phyloP scores from a whole-genome alignment of 192 early-diverging fungal species.

The Podochytrium sp. region DNA sequence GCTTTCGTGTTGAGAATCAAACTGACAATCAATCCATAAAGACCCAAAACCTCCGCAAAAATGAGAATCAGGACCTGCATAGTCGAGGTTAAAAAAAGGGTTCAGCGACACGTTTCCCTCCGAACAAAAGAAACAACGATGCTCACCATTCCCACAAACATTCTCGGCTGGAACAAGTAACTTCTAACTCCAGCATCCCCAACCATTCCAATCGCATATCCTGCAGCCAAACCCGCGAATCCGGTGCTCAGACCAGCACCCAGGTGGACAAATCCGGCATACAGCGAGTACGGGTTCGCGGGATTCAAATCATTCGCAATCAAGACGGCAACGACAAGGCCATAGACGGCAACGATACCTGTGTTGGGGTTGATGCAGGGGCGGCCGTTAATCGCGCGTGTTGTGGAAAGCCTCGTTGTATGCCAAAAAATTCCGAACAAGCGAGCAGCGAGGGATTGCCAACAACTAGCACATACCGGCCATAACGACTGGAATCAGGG shows the following conservation, averaged over 20 bases:
- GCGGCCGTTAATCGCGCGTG: not conserved
- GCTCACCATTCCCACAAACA: slow-evolving; percentile 87
- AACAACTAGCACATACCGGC: slow-evolving; percentile 31
- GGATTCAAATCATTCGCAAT: slow-evolving; percentile 60
- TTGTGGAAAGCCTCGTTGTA: not conserved
- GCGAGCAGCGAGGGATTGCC: not conserved
- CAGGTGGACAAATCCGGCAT: slow-evolving; percentile 87
- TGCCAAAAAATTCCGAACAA: not conserved
- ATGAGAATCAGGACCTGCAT: slow-evolving; percentile 87
- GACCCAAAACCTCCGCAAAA: slow-evolving; percentile 95
- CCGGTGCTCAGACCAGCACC: slow-evolving; percentile 93
- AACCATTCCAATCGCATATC: slow-evolving; percentile 94
- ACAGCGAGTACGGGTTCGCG: slow-evolving; percentile 47
- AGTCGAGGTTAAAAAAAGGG: not conserved
- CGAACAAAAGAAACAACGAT: not conserved
- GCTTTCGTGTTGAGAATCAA: slow-evolving; percentile 97
- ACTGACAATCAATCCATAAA: slow-evolving; percentile 87
- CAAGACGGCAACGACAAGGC: slow-evolving; percentile 93
- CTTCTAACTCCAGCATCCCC: slow-evolving; percentile 95
- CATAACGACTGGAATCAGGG: slow-evolving; percentile 96
- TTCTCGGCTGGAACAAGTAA: slow-evolving; percentile 84
- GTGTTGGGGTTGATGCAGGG: not conserved
- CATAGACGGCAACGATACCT: slow-evolving; percentile 98
- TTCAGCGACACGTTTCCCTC: not conserved
- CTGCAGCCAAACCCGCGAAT: slow-evolving; percentile 89